A percentile compares a stretch with the other conserved stretches of the same genome.
phyloP scores from a whole-genome alignment of 192 early-diverging fungal genomes.

The Ambispora gerdemannii region DNA sequence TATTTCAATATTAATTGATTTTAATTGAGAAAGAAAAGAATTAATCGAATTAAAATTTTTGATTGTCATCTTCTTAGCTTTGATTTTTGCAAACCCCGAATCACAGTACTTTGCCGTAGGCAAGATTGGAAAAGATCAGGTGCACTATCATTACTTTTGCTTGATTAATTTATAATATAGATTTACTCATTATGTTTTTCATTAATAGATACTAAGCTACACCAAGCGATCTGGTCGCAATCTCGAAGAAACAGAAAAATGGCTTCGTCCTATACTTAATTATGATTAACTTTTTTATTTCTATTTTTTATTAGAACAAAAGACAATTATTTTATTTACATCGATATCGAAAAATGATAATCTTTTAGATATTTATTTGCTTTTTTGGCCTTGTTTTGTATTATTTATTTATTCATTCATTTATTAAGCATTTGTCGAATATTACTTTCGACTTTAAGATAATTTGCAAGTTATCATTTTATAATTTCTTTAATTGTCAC shows the following conservation, averaged over 20 bases:
- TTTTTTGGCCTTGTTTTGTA: too few relatives aligned
- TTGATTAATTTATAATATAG: background rate
- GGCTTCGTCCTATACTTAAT: constrained; percentile 39
- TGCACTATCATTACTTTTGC: constrained; percentile 30
- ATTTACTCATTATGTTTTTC: background rate
- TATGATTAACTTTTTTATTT: constrained; percentile 32
- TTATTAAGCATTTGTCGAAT: too few relatives aligned
- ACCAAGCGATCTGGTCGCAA: constrained; percentile 37
- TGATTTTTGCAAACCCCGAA: constrained; percentile 71
- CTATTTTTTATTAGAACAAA: too few relatives aligned
- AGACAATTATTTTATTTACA: too few relatives aligned
- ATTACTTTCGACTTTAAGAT: too few relatives aligned
- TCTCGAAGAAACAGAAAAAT: constrained; percentile 40
- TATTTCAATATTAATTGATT: constrained; percentile 38
- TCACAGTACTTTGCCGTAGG: constrained; percentile 93
- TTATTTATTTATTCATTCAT: too few relatives aligned
- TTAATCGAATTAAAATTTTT: background rate
- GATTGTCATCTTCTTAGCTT: constrained; percentile 9
- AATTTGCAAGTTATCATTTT: too few relatives aligned
- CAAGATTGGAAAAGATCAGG: constrained; percentile 89
- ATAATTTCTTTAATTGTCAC: too few relatives aligned
- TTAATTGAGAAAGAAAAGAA: background rate
- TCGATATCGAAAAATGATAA: too few relatives aligned
- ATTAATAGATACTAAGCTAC: constrained; percentile 32
- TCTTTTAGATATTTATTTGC: too few relatives aligned